These are phyloP conservation scores for Hypoxylon sp. DNA, from an alignment of 2,329 filamentous ascomycete genomes.

Conservation along the genomic window DNA sequence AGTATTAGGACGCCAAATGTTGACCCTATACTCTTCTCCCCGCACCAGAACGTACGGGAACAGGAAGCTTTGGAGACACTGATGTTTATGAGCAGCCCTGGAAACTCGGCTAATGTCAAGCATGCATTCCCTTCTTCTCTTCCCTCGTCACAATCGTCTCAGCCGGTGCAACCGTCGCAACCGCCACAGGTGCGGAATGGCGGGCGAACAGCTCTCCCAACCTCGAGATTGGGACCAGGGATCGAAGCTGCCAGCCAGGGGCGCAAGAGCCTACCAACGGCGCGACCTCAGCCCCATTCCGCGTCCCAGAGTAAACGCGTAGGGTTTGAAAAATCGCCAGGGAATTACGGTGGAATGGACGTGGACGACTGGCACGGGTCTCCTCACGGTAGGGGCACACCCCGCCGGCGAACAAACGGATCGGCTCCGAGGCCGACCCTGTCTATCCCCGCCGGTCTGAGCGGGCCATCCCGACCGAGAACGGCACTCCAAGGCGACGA, in stretches of 20 bases:
- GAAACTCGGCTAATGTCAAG: slow-evolving; percentile 74
- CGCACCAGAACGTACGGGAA: slow-evolving; percentile 77
- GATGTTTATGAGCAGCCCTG: slow-evolving; percentile 84
- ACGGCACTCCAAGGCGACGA: slow-evolving; percentile 65
- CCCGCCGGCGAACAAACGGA: slow-evolving; percentile 60
- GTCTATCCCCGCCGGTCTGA: slow-evolving; percentile 64
- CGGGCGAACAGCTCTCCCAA: slow-evolving; percentile 59
- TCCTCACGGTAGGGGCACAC: slow-evolving; percentile 56
- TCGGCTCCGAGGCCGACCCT: slow-evolving; percentile 52
- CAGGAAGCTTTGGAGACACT: slow-evolving; percentile 85
- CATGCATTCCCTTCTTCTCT: slow-evolving; percentile 60
- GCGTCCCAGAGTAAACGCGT: slow-evolving; percentile 56
- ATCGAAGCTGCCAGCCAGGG: slow-evolving; percentile 53
- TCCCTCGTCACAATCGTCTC: slow-evolving; percentile 53
- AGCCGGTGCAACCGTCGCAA: slow-evolving; percentile 53
- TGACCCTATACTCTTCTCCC: slow-evolving; percentile 73
- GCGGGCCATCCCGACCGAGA: slow-evolving; percentile 55
- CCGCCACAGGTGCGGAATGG: slow-evolving; percentile 52
- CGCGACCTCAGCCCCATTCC: slow-evolving; percentile 56
- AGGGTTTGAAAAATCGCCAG: slow-evolving; percentile 62
- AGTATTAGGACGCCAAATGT: slow-evolving; percentile 55
- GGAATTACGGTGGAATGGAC: slow-evolving; percentile 62
- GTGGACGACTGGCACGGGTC: slow-evolving; percentile 55
- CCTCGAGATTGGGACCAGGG: slow-evolving; percentile 52
- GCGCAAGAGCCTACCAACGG: slow-evolving; percentile 65